Evolutionary conservation across 1,284 basidiomycete genomes (phyloP).

Genomic region (Meripilus lineatus): DNA sequence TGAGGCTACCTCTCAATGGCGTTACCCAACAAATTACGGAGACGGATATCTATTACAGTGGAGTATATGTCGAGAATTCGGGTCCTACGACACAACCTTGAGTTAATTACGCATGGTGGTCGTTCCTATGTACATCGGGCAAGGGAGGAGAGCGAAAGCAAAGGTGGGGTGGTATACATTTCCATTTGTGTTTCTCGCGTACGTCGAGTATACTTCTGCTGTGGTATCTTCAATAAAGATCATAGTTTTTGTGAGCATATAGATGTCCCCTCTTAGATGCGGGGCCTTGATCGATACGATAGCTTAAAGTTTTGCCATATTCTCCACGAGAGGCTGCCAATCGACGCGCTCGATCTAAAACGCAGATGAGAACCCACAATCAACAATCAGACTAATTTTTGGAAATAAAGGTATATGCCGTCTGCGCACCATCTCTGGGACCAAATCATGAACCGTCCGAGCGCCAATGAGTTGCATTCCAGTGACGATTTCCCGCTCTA

Average conservation of each 20-base stretch:
- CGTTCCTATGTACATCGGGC: no score
- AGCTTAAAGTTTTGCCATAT: no score
- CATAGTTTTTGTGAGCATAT: no score
- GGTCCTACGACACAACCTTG: constrained; percentile 18
- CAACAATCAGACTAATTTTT: neutral
- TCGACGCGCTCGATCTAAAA: constrained; percentile 58
- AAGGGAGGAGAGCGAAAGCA: no score
- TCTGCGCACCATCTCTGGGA: constrained; percentile 69
- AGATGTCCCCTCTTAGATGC: no score
- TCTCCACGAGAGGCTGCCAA: constrained; percentile 50
- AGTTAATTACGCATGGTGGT: no score
- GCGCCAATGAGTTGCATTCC: constrained; percentile 81
- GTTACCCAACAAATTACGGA: constrained; percentile 20
- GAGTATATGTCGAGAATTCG: constrained; percentile 23
- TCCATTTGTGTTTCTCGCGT: no score
- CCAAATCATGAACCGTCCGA: constrained; percentile 63
- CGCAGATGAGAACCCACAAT: neutral
- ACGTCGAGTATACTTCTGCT: no score
- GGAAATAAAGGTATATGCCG: no score
- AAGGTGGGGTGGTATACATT: no score
- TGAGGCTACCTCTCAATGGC: constrained; percentile 22
- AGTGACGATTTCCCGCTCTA: constrained; percentile 78
- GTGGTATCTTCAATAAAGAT: no score
- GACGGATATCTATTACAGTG: constrained; percentile 24
- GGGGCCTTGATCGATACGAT: no score